These are phyloP conservation scores for Alternaria metachromatica DNA, from an alignment of 2,329 filamentous ascomycete species.

Conservation along the genomic window DNA sequence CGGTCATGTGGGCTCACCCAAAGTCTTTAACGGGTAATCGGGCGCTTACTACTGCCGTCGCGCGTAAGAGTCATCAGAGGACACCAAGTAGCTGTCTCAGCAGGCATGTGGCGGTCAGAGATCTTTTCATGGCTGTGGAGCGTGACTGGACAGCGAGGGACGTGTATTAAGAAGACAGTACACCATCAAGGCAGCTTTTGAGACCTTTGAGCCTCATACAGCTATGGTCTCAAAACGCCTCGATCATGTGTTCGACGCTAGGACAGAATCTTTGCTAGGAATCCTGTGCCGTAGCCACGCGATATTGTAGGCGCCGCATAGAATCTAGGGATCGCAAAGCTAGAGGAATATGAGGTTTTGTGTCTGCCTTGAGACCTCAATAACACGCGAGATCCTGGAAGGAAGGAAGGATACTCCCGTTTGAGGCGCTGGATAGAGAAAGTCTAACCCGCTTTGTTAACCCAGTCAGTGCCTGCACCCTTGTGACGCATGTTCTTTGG, in stretches of 20 bases:
- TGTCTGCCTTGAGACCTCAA: not conserved
- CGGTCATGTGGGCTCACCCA: conserved; percentile 51
- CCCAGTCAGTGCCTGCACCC: conserved; percentile 4
- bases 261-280: not conserved
- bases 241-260: not conserved
- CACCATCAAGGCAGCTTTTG: not conserved
- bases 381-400: not conserved
- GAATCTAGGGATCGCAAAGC: not conserved
- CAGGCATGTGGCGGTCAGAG: conserved; percentile 41
- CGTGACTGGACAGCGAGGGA: conserved; percentile 42
- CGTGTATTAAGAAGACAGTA: not conserved
- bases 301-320: not conserved
- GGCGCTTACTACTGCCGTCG: conserved; percentile 15
- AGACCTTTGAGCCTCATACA: not conserved
- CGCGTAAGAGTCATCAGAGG: conserved; percentile 29
- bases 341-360: not conserved
- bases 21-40: conserved; percentile 28
- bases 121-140: conserved; percentile 50
- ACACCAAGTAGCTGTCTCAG: conserved; percentile 40
- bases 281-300: not conserved
- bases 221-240: not conserved
- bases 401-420: not conserved
- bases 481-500: not conserved
- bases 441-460: not conserved
- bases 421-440: not conserved